Base-by-base conservation (phyloP, 192 early-diverging fungal species). In the Kappamyces sp. region DNA sequence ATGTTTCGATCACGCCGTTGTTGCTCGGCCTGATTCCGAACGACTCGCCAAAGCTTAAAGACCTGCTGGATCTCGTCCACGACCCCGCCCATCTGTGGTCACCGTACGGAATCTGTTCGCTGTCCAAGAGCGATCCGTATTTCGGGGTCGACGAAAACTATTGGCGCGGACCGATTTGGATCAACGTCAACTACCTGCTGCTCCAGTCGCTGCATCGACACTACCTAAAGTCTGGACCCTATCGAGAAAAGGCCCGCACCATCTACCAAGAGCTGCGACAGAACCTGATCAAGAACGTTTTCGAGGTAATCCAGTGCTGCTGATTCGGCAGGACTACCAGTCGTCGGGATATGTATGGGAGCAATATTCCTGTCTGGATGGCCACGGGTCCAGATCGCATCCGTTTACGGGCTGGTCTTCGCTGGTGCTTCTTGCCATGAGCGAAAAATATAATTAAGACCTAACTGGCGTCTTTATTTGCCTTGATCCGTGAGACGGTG, bases 351-450 rank as follows among this genome's bases (percentile, higher is more conserved):
- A 84, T 70, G 83, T 90, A 36, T 94, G 91, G 91, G 92, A 97
- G 71, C 90, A 97, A 69, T 97, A 94, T 69, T 85, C 83, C 5
- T 78, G 83, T 3, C 68, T 71, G 46, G 82, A 77, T 36, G 94
- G 94, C 34, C 50, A 75, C 38, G 90, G 92, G 0, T 69, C 79
- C 60, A 75, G 90, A 47, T 90, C 88, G 51, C 94, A 92, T 76
- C 94, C 94, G 43, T 97, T 97, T 62, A 94, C 92, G 9, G 94
- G 94, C 4, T 97, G 94, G 94, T 93, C 90, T 0, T 75, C 88
- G 42, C 74, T 92, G 51, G 75, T 93, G 8, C 67, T 88, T 8
- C 68, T 88, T 31, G 88, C 92, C 37, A 94, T 97, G 90, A 82
- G 86, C 4, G 91, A 94, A 55, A 70, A 76, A 47, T 93, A 90